A percentile compares a stretch with the other conserved stretches of the same genome.
Conservation (phyloP, 768 basidiomycete species). For the Udeniomyces megalosporus region DNA sequence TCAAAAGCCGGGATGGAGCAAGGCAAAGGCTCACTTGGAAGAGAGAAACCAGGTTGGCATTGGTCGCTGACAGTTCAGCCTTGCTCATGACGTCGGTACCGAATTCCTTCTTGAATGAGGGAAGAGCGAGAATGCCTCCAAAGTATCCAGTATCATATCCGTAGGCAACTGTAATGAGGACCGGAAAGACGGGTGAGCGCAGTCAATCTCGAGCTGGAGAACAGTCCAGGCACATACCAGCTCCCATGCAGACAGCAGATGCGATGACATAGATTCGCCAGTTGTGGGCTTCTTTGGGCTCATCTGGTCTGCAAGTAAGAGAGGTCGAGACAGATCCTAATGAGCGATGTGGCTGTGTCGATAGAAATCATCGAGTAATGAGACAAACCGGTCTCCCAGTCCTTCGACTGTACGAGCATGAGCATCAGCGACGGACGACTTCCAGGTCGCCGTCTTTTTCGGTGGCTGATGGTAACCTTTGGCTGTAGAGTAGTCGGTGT, state of each 20-base stretch:
- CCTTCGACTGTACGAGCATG: too few relatives aligned
- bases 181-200: background rate
- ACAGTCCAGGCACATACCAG: background rate
- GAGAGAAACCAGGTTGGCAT: constrained; percentile 22
- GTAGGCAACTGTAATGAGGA: background rate
- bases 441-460: too few relatives aligned
- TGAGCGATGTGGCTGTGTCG: too few relatives aligned
- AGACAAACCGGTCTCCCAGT: too few relatives aligned
- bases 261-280: background rate
- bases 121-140: constrained; percentile 16
- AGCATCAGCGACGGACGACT: too few relatives aligned
- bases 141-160: constrained; percentile 4
- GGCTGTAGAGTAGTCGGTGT: too few relatives aligned
- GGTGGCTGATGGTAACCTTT: too few relatives aligned
- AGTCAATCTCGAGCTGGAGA: background rate
- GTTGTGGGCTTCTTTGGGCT: constrained; percentile 1
- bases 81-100: constrained; percentile 27
- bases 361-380: too few relatives aligned
- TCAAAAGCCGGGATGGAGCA: background rate
- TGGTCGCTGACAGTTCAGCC: constrained; percentile 28
- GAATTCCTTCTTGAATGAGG: constrained; percentile 37
- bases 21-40: constrained; percentile 19
- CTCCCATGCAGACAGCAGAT: constrained; percentile 1
- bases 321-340: too few relatives aligned
- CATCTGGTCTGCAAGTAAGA: too few relatives aligned